Percentiles rank a stretch among this genome's conserved stretches.
phyloP scores from a whole-genome alignment of 768 basidiomycete genomes.

The Pleurotus ostreatus region DNA sequence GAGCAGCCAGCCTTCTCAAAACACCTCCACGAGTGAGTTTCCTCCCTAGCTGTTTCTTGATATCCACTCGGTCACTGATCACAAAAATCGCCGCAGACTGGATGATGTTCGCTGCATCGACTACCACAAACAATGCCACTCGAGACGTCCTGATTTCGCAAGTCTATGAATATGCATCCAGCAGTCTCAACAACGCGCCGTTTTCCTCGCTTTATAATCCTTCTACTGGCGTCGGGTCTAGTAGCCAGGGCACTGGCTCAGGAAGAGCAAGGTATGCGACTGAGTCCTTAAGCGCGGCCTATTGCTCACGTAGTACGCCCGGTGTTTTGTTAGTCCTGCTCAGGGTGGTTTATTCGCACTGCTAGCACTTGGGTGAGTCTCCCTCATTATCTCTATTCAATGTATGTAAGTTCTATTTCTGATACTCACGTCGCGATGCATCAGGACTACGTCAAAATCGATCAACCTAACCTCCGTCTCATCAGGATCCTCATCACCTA shows the following conservation, averaged over 20 bases:
- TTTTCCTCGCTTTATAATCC: conserved; percentile 24
- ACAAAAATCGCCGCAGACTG: conserved; percentile 30
- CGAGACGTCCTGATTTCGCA: conserved; percentile 34
- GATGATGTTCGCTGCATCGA: conserved; percentile 46
- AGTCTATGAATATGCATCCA: conserved; percentile 21
- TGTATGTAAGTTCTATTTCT: background rate
- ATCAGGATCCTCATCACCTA: background rate
- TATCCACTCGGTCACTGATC: background rate
- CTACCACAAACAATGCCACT: conserved; percentile 25
- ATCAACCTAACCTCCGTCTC: background rate
- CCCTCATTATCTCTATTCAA: background rate
- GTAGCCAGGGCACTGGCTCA: conserved; percentile 7
- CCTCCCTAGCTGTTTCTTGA: background rate
- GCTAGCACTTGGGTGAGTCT: conserved; percentile 15
- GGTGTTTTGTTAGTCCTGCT: conserved; percentile 19
- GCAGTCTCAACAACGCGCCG: conserved; percentile 11
- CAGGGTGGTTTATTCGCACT: conserved; percentile 30
- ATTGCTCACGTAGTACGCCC: no score
- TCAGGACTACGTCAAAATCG: background rate
- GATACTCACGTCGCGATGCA: background rate
- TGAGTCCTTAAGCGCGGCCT: background rate
- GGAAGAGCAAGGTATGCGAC: conserved; percentile 13
- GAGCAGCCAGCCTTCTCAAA: background rate
- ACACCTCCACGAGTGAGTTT: conserved; percentile 1
- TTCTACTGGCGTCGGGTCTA: conserved; percentile 13